Percentiles rank a stretch among this genome's conserved stretches.
Evolutionary conservation across 2,329 filamentous ascomycete species (phyloP).

Genomic region (Gaeumannomyces tritici): DNA sequence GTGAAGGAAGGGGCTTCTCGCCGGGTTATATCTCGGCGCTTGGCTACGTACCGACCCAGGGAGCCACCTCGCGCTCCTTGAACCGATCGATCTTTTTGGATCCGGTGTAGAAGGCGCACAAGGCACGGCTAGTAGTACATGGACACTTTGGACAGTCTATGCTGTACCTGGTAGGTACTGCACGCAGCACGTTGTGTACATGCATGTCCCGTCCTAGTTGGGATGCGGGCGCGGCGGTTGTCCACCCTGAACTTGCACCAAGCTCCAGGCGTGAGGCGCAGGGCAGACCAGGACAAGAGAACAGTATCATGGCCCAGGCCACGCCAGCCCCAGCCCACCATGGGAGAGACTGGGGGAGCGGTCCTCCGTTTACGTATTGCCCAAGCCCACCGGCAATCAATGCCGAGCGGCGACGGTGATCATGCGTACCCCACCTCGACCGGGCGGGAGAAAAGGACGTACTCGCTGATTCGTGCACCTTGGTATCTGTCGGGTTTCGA

Average conservation of each 20-base stretch:
- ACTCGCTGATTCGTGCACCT: too few relatives aligned
- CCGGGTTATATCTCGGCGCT: neutral
- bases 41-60: neutral
- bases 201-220: neutral
- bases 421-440: neutral
- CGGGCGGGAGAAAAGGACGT: too few relatives aligned
- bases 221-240: neutral
- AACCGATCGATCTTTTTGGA: neutral
- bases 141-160: too few relatives aligned
- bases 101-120: neutral
- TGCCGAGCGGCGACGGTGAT: neutral
- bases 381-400: neutral
- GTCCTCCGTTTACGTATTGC: neutral
- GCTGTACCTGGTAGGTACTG: too few relatives aligned
- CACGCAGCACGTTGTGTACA: neutral
- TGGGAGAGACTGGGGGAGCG: too few relatives aligned
- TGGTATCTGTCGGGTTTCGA: neutral
- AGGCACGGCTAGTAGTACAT: neutral
- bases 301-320: neutral
- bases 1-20: neutral
- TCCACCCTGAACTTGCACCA: neutral
- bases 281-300: neutral
- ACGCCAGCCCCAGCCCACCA: too few relatives aligned
- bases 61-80: too few relatives aligned
- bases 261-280: neutral